phyloP scores from a whole-genome alignment of 768 basidiomycete species.

The Tephrocybe sp. region DNA sequence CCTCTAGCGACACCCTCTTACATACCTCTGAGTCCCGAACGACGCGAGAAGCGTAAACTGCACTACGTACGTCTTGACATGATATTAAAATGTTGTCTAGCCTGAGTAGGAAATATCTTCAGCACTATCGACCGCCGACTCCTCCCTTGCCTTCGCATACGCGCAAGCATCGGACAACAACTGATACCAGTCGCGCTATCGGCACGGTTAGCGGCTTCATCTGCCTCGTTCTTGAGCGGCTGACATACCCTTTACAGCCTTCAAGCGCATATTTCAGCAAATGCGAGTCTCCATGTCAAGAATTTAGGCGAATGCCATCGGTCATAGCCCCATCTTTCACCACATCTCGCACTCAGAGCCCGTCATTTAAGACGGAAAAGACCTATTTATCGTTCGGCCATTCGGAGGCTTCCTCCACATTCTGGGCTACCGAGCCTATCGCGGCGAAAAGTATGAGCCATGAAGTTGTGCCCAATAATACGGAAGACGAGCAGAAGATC shows the following conservation, averaged over 20 bases:
- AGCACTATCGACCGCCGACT: slow-evolving; percentile 62
- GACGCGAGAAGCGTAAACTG: slow-evolving; percentile 20
- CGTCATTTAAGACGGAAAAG: slow-evolving; percentile 37
- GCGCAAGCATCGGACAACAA: slow-evolving; percentile 31
- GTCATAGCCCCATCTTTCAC: slow-evolving; percentile 13
- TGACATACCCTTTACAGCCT: slow-evolving; percentile 4
- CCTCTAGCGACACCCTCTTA: slow-evolving; percentile 4
- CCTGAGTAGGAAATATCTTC: background rate
- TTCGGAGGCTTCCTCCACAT: slow-evolving; percentile 26
- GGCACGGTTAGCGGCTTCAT: background rate
- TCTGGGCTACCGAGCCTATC: slow-evolving; percentile 15
- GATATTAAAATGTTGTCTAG: background rate
- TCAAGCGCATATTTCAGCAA: background rate
- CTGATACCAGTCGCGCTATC: slow-evolving; percentile 8
- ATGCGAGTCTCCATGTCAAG: background rate
- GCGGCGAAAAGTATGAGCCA: background rate
- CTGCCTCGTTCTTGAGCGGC: background rate
- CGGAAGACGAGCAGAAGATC: background rate
- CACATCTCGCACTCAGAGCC: slow-evolving; percentile 24
- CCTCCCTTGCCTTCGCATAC: slow-evolving; percentile 44
- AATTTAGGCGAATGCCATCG: slow-evolving; percentile 7
- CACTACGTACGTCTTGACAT: slow-evolving; percentile 20
- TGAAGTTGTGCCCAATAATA: background rate
- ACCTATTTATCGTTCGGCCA: slow-evolving; percentile 32
- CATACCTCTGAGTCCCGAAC: slow-evolving; percentile 6